Percentiles rank a stretch among this genome's conserved stretches.
These are phyloP conservation scores for Wickerhamiella occidentalis DNA, from an alignment of 805 yeast genomes.

Conservation along the genomic window DNA sequence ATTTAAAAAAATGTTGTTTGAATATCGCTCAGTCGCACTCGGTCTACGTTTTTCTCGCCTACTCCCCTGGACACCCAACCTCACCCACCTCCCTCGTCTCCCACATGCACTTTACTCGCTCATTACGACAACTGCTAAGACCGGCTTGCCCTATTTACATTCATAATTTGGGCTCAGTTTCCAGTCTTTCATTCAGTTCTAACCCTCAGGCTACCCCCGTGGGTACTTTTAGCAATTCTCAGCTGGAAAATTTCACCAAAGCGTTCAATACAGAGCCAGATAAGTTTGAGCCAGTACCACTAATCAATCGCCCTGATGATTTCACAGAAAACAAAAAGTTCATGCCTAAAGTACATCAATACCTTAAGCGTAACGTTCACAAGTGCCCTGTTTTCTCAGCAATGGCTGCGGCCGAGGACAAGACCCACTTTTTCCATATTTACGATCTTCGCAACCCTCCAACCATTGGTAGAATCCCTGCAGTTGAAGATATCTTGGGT, in stretches of 20 bases:
- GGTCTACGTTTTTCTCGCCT: slow-evolving; percentile 10
- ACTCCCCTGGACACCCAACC: slow-evolving; percentile 8
- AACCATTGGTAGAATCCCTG: slow-evolving; percentile 52
- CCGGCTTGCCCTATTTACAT: slow-evolving; percentile 12
- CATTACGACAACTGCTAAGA: slow-evolving; percentile 1
- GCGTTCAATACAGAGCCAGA: slow-evolving; percentile 18
- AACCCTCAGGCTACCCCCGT: slow-evolving; percentile 19
- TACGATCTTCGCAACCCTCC: slow-evolving; percentile 60
- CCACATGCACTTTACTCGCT: slow-evolving; percentile 1
- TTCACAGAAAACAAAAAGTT: slow-evolving; percentile 21
- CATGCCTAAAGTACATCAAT: slow-evolving; percentile 18
- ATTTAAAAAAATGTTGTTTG: not conserved
- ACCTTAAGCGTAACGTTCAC: slow-evolving; percentile 22
- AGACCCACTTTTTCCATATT: slow-evolving; percentile 50
- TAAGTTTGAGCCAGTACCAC: slow-evolving; percentile 17
- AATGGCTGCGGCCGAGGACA: slow-evolving; percentile 29
- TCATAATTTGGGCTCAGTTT: slow-evolving; percentile 5
- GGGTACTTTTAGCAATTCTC: slow-evolving; percentile 20
- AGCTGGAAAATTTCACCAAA: slow-evolving; percentile 11
- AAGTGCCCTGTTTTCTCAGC: slow-evolving; percentile 23
- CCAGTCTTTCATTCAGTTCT: slow-evolving; percentile 18
- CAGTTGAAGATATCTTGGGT: slow-evolving; percentile 59
- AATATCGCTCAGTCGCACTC: not conserved
- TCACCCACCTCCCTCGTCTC: not conserved
- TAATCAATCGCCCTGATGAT: slow-evolving; percentile 15